These are phyloP conservation scores for Silene noctiflora DNA, from an alignment of 179 eudicot genomes.

Conservation along the genomic window DNA sequence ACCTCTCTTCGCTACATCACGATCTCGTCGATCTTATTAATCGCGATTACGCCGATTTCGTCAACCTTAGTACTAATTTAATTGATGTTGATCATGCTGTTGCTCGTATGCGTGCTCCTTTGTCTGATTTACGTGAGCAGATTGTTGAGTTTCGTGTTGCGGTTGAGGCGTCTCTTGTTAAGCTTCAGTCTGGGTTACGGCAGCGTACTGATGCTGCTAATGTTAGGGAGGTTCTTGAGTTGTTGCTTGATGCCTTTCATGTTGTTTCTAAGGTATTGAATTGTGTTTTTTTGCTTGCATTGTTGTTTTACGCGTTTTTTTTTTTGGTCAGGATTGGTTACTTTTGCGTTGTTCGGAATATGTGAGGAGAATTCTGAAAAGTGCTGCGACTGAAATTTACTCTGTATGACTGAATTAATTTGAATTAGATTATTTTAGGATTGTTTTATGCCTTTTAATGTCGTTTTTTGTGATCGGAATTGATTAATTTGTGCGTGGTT, in stretches of 20 bases:
- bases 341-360: neutral
- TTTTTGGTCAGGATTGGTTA: too few relatives aligned
- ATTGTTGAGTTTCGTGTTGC: conserved; percentile 49
- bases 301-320: neutral
- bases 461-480: neutral
- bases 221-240: conserved; percentile 68
- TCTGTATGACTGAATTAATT: neutral
- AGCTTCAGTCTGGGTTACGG: conserved; percentile 50
- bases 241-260: conserved; percentile 89
- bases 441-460: neutral
- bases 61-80: conserved; percentile 76
- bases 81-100: conserved; percentile 79
- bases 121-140: conserved; percentile 72
- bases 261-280: conserved; percentile 75
- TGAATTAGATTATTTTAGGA: neutral
- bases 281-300: neutral
- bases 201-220: conserved; percentile 68
- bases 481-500: too few relatives aligned
- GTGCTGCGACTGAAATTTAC: neutral
- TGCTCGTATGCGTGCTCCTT: conserved; percentile 89
- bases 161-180: conserved; percentile 53
- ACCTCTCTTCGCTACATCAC: conserved; percentile 58
- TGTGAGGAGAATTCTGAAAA: neutral
- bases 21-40: conserved; percentile 87
- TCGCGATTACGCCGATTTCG: conserved; percentile 87